phyloP scores from a whole-genome alignment of 768 basidiomycete species.

The button mushroom (Agaricus bisporus) region DNA sequence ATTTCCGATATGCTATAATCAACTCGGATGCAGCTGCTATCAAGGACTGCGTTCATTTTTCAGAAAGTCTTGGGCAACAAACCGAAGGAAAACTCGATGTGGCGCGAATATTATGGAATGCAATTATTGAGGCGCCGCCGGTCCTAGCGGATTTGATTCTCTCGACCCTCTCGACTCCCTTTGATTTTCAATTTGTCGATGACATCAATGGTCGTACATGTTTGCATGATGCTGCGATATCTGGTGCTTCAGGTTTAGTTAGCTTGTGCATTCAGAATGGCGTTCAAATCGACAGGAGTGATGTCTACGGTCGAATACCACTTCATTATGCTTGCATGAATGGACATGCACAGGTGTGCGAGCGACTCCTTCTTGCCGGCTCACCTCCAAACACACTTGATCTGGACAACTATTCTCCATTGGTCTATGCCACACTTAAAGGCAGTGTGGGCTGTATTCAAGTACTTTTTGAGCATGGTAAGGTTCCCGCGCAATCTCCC shows the following conservation, averaged over 20 bases:
- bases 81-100: slow-evolving; percentile 60
- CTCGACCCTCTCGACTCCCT: slow-evolving; percentile 54
- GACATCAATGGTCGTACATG: slow-evolving; percentile 96
- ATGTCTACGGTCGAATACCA: slow-evolving; percentile 89
- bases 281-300: slow-evolving; percentile 65
- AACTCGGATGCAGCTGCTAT: slow-evolving; percentile 55
- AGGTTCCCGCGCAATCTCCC: slow-evolving; percentile 55
- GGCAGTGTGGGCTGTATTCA: slow-evolving; percentile 80
- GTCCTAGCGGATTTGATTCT: slow-evolving; percentile 74
- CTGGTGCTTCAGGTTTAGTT: slow-evolving; percentile 73
- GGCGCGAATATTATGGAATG: slow-evolving; percentile 93
- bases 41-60: slow-evolving; percentile 63
- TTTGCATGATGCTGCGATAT: slow-evolving; percentile 89
- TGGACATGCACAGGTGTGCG: slow-evolving; percentile 74
- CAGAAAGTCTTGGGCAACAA: slow-evolving; percentile 59
- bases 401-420: slow-evolving; percentile 90
- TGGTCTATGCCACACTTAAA: slow-evolving; percentile 87
- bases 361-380: slow-evolving; percentile 62
- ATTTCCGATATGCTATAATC: slow-evolving; percentile 72
- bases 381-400: slow-evolving; percentile 69
- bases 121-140: slow-evolving; percentile 72
- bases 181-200: slow-evolving; percentile 90
- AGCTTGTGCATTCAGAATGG: slow-evolving; percentile 71
- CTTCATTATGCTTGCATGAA: slow-evolving; percentile 96
- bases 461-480: slow-evolving; percentile 72